Conservation (phyloP, 352 stramenopile genomes). For the Phytophthora lateralis region DNA sequence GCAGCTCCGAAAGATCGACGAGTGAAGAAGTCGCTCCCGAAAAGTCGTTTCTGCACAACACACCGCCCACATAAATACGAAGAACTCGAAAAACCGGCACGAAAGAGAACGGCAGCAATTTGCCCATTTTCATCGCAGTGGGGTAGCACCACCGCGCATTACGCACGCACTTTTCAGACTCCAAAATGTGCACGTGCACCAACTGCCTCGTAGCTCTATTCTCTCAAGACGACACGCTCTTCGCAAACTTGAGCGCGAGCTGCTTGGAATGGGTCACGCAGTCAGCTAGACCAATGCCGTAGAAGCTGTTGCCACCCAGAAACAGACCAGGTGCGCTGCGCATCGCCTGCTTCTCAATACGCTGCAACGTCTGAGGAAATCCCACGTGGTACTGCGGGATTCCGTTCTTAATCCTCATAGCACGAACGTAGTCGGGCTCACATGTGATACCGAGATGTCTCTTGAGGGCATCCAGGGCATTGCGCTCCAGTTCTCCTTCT, state of each 20-base stretch:
- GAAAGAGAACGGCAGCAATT: slow-evolving; percentile 15
- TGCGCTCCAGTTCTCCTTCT: slow-evolving; percentile 50
- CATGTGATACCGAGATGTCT: slow-evolving; percentile 74
- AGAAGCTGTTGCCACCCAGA: slow-evolving; percentile 87
- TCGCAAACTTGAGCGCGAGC: slow-evolving; percentile 72
- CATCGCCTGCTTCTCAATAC: slow-evolving; percentile 57
- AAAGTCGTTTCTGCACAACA: slow-evolving; percentile 25
- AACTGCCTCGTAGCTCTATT: slow-evolving; percentile 13
- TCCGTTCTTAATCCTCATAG: slow-evolving; percentile 55
- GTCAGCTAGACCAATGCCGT: slow-evolving; percentile 87
- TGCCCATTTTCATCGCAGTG: slow-evolving; percentile 16
- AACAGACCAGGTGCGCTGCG: slow-evolving; percentile 49
- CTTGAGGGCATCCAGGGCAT: slow-evolving; percentile 70
- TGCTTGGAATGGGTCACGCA: slow-evolving; percentile 84
- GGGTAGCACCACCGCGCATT: background rate
- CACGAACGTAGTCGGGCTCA: slow-evolving; percentile 62
- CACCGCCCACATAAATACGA: slow-evolving; percentile 19
- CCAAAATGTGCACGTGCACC: slow-evolving; percentile 19
- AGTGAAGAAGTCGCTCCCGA: slow-evolving; percentile 1
- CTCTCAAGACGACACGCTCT: slow-evolving; percentile 36
- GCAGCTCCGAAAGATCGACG: slow-evolving; percentile 15
- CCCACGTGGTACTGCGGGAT: slow-evolving; percentile 91
- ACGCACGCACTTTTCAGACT: slow-evolving; percentile 7
- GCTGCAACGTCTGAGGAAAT: slow-evolving; percentile 62
- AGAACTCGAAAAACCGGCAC: background rate